Evolutionary conservation across 2,329 filamentous ascomycete species (phyloP).

Genomic region (Aureobasidium lini): DNA sequence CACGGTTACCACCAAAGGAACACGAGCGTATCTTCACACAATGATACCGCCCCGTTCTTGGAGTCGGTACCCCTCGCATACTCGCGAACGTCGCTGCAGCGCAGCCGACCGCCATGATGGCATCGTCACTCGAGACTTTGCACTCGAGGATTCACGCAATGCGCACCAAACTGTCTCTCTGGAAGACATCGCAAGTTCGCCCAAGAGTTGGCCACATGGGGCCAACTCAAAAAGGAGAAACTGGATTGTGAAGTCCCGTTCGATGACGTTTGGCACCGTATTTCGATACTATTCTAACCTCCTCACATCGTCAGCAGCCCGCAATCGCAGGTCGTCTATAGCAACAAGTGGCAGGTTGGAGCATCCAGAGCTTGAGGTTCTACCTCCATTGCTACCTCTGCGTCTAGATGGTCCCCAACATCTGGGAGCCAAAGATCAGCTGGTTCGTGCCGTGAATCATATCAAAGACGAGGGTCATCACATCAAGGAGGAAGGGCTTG

Average conservation of each 20-base stretch:
- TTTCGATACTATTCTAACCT: conserved; percentile 38
- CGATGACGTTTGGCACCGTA: conserved; percentile 23
- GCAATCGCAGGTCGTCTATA: conserved; percentile 38
- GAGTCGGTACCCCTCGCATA: conserved; percentile 41
- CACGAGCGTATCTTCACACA: conserved; percentile 9
- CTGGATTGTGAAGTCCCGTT: conserved; percentile 10
- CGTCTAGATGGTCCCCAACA: background rate
- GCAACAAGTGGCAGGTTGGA: conserved; percentile 35
- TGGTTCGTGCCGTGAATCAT: background rate
- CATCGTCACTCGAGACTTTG: conserved; percentile 37
- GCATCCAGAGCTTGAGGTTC: conserved; percentile 41
- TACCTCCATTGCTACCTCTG: conserved; percentile 29
- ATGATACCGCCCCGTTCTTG: conserved; percentile 30
- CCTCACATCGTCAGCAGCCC: conserved; percentile 36
- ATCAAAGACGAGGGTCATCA: background rate
- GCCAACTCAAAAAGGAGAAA: conserved; percentile 6
- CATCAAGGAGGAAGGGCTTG: background rate
- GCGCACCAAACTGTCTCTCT: background rate
- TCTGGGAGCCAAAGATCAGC: background rate
- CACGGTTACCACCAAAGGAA: background rate
- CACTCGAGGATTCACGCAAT: background rate
- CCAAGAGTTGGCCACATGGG: background rate
- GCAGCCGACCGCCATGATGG: conserved; percentile 33
- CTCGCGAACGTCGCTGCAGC: conserved; percentile 32
- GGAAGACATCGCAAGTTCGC: background rate